phyloP scores from a whole-genome alignment of 306 rosid genomes.

The Vigna nakashimae region DNA sequence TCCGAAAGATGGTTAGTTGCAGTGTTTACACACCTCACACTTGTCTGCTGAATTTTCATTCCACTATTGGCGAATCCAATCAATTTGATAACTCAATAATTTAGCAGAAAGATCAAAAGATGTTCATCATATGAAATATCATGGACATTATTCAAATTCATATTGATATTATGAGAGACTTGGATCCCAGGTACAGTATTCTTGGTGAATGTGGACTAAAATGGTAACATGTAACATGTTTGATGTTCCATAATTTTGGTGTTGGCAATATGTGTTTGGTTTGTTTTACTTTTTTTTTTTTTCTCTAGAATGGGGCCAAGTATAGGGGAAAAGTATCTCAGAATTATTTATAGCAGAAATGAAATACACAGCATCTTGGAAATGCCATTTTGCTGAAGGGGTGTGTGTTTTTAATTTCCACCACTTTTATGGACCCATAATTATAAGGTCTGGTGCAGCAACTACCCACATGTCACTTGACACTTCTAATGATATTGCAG shows the following conservation, averaged over 20 bases:
- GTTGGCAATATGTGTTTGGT: constrained; percentile 4
- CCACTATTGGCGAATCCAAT: constrained; percentile 41
- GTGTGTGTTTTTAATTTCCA: constrained; percentile 6
- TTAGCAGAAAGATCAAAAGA: constrained; percentile 33
- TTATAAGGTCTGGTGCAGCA: constrained; percentile 33
- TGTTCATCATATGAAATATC: constrained; percentile 38
- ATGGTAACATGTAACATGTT: constrained; percentile 32
- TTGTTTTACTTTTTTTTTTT: neutral
- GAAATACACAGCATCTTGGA: constrained; percentile 8
- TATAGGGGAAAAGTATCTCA: constrained; percentile 12
- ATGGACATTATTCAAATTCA: constrained; percentile 3
- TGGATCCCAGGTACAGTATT: constrained; percentile 5
- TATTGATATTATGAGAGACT: constrained; percentile 12
- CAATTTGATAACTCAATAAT: constrained; percentile 26
- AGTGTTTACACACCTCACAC: constrained; percentile 37
- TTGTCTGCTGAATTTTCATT: constrained; percentile 16
- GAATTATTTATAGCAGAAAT: constrained; percentile 4
- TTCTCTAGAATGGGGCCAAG: neutral
- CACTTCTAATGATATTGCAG: constrained; percentile 44
- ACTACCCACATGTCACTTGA: constrained; percentile 39
- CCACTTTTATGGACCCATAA: constrained; percentile 36
- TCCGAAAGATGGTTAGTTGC: neutral
- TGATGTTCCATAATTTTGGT: constrained; percentile 7
- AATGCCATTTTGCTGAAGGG: constrained; percentile 24
- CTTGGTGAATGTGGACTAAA: neutral